Conservation (phyloP, 352 stramenopile species). For the Phytopythium kandeliae region DNA sequence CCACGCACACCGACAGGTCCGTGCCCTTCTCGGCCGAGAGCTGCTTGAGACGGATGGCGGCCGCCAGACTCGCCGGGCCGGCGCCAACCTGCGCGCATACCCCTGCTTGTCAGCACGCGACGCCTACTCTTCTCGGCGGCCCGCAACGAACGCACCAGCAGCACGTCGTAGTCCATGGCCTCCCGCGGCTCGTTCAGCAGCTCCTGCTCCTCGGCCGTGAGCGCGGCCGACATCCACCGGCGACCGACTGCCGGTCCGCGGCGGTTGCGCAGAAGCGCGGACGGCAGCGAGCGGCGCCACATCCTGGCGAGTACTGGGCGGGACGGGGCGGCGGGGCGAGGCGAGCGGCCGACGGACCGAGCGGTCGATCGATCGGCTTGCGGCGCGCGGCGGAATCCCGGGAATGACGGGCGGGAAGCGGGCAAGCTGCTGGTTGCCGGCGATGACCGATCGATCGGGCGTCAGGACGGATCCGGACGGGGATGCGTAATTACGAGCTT, state of each 20-base stretch:
- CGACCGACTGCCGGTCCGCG: slow-evolving; percentile 9
- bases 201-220: slow-evolving; percentile 62
- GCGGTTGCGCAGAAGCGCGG: slow-evolving; percentile 6
- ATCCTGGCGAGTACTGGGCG: slow-evolving; percentile 4
- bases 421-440: neutral
- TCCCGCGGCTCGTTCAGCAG: slow-evolving; percentile 79
- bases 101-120: too few relatives aligned
- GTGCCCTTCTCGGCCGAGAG: slow-evolving; percentile 90
- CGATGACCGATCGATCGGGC: neutral
- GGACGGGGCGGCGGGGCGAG: neutral
- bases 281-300: slow-evolving; percentile 32
- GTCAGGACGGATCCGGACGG: neutral
- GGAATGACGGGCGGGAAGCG: slow-evolving; percentile 6
- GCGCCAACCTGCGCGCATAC: slow-evolving; percentile 53
- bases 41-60: slow-evolving; percentile 98
- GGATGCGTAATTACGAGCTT: slow-evolving; percentile 11
- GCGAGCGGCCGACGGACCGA: neutral
- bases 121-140: too few relatives aligned
- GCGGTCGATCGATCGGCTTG: neutral
- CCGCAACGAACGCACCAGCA: slow-evolving; percentile 96
- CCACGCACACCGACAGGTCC: slow-evolving; percentile 93
- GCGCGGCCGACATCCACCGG: slow-evolving; percentile 32
- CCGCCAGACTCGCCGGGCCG: slow-evolving; percentile 90
- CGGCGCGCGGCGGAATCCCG: slow-evolving; percentile 4
- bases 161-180: slow-evolving; percentile 98